Base-by-base conservation (phyloP, 768 basidiomycete species). In the Sarcomyxa edulis region DNA sequence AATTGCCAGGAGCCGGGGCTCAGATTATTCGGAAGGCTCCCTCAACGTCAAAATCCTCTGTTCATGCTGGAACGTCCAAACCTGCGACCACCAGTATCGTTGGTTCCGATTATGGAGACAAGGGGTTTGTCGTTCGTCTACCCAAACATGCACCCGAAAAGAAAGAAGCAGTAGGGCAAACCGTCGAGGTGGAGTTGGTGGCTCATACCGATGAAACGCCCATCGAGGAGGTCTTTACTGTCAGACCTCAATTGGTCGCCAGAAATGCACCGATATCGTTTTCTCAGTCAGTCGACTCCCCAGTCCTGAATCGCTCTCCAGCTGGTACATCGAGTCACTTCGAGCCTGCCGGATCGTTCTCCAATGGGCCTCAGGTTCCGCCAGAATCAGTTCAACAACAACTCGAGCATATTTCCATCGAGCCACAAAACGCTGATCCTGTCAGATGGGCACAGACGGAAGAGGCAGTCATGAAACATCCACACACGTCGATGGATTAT, bases 191-290 rank as follows among this genome's bases (percentile, higher is more conserved):
- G 35, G 48, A 53, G 18, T 29, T 52, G 3, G 44, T 53, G 7
- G 48, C 57, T 3, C 52, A 60, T 3, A 49, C 49, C 7, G 58
- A 56, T 31, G 70, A 72, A 42, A 55, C 61, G 12, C 59, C 65
- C 10, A 53, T 71, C 34, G 76, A 81, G 45, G 78, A 79, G 24
- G 65, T 74, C 20, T 79, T 79, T 49, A 74, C 68, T 22, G 74
- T 79, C n/a, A 59, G 71, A 39, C 74, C 76, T 2, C 65, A 67
- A 24, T 60, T 72, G 36, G 69, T 66, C 20, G 55, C 63, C 12
- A 61, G 58, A n/a, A n/a, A n/a, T n/a, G n/a, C n/a, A n/a, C n/a
- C n/a, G n/a, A n/a, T n/a, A n/a, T n/a, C n/a, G n/a, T n/a, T n/a
- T n/a, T n/a, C n/a, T n/a, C n/a, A n/a, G n/a, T n/a, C n/a, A n/a